phyloP scores from a whole-genome alignment of 345 rosid genomes.

The Eucalyptus cloeziana region DNA sequence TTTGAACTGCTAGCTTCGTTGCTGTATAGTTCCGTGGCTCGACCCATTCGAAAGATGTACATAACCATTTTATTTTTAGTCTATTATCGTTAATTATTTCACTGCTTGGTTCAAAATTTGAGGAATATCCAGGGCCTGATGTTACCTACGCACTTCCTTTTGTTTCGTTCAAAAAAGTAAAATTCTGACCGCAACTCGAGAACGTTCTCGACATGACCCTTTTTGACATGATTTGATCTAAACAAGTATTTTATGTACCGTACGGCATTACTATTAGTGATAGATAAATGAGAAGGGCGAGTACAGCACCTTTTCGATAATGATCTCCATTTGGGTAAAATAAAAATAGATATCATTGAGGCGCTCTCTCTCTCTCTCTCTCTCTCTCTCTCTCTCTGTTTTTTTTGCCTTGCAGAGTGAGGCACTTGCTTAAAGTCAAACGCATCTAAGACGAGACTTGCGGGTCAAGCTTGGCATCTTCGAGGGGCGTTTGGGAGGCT shows the following conservation, averaged over 20 bases:
- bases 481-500: not conserved
- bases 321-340: too few relatives aligned
- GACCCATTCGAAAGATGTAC: not conserved
- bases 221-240: not conserved
- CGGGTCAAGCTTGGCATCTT: not conserved
- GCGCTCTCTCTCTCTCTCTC: too few relatives aligned
- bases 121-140: too few relatives aligned
- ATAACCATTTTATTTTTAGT: too few relatives aligned
- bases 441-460: not conserved
- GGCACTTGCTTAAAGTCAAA: not conserved
- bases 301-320: too few relatives aligned
- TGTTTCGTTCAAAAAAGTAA: not conserved
- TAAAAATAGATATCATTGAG: too few relatives aligned
- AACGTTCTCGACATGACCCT: fast-evolving
- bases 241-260: too few relatives aligned
- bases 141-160: fast-evolving
- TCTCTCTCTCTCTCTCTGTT: too few relatives aligned
- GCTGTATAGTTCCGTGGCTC: not conserved
- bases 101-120: not conserved
- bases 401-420: not conserved
- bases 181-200: fast-evolving
- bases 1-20: not conserved
- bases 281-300: too few relatives aligned
- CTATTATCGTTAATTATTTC: not conserved
- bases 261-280: too few relatives aligned